Conservation (phyloP, 768 basidiomycete species). For the Cystofilobasidium capitatum region DNA sequence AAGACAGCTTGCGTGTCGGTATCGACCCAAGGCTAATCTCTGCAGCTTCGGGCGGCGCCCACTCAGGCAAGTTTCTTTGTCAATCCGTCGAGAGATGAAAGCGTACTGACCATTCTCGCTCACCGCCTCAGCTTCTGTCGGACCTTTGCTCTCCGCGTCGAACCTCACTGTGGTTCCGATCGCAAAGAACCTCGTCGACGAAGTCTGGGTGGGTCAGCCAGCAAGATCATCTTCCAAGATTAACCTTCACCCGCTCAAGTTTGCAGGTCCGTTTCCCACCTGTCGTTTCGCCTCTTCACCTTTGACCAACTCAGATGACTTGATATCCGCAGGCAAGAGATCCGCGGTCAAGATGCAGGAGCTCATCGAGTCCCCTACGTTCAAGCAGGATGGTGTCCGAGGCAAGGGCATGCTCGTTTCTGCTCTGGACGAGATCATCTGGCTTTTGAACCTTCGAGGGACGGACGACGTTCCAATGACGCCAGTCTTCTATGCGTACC, state of each 20-base stretch:
- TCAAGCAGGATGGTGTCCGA: constrained; percentile 46
- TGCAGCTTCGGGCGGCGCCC: constrained; percentile 11
- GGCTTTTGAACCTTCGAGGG: constrained; percentile 60
- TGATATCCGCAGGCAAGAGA: constrained; percentile 47
- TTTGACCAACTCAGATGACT: too few relatives aligned
- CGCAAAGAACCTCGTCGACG: constrained; percentile 62
- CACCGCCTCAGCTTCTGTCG: constrained; percentile 8
- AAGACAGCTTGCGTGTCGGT: not conserved
- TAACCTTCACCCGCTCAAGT: constrained; percentile 60
- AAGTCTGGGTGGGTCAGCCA: constrained; percentile 58
- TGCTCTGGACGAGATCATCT: constrained; percentile 90
- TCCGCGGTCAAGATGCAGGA: constrained; percentile 57
- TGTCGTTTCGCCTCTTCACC: not conserved
- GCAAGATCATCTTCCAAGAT: constrained; percentile 53
- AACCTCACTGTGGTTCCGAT: constrained; percentile 35
- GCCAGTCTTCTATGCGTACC: constrained; percentile 81
- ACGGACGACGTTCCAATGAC: constrained; percentile 78
- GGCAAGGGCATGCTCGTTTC: constrained; percentile 61
- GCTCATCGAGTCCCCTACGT: constrained; percentile 56
- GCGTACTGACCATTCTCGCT: not conserved
- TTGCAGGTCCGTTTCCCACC: constrained; percentile 1
- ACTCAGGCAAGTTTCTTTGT: not conserved
- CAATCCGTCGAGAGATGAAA: not conserved
- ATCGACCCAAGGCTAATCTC: constrained; percentile 24
- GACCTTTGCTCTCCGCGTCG: constrained; percentile 8